Conservation (phyloP, 768 basidiomycete species). For the Mycena amicta region DNA sequence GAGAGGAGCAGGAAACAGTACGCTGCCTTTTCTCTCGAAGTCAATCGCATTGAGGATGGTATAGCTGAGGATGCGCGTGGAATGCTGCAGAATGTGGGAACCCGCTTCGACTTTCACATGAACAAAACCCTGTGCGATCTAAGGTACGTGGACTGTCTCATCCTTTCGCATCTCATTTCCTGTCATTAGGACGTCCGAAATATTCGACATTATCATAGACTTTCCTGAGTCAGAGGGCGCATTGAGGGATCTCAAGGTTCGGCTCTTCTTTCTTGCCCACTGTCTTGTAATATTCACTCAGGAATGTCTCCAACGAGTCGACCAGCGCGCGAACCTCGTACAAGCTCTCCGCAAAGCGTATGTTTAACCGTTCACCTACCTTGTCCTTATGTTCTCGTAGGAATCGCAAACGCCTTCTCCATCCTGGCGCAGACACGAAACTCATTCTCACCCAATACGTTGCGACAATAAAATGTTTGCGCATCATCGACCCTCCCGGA, state of each 20-base stretch:
- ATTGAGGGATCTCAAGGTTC: constrained; percentile 81
- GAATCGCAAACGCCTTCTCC: constrained; percentile 84
- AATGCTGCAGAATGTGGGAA: constrained; percentile 76
- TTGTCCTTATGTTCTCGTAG: constrained; percentile 40
- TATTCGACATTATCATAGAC: constrained; percentile 96
- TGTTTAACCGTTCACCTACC: constrained; percentile 27
- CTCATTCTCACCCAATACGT: constrained; percentile 90
- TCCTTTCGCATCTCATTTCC: background rate
- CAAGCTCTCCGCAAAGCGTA: constrained; percentile 79
- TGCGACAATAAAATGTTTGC: constrained; percentile 85
- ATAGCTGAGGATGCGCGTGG: constrained; percentile 70
- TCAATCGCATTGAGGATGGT: constrained; percentile 9
- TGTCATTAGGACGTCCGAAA: constrained; percentile 63
- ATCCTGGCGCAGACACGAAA: constrained; percentile 94
- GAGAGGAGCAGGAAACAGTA: constrained; percentile 59
- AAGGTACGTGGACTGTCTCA: constrained; percentile 59
- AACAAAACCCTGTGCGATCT: constrained; percentile 89
- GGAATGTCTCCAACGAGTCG: constrained; percentile 82
- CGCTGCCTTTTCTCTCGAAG: constrained; percentile 23
- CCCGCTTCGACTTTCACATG: constrained; percentile 89
- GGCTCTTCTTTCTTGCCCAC: background rate
- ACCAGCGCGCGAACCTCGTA: constrained; percentile 77
- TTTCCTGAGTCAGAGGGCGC: constrained; percentile 87
- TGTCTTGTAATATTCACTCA: constrained; percentile 25
- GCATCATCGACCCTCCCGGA: constrained; percentile 89